These are phyloP conservation scores for Gleditsia sinensis DNA, from an alignment of 306 rosid genomes.

Conservation along the genomic window DNA sequence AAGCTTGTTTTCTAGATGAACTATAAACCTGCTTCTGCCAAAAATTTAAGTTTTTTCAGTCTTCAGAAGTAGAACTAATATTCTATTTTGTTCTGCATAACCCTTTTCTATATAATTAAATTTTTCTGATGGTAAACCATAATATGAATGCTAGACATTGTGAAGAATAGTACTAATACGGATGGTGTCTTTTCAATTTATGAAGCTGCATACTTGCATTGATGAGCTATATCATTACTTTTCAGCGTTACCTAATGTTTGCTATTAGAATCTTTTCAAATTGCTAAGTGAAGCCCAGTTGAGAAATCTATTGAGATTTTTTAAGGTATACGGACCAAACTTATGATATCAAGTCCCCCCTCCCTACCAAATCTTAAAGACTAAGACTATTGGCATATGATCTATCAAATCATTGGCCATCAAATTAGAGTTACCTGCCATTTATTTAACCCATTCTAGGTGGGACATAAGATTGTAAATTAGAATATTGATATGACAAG, in stretches of 20 bases:
- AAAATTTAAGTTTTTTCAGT: not conserved
- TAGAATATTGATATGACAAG: too few species aligned
- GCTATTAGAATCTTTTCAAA: not conserved
- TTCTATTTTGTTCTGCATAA: too few species aligned
- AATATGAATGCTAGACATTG: not conserved
- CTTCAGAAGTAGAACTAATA: not conserved
- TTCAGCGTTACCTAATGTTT: not conserved
- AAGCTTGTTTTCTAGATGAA: not conserved
- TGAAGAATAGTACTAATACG: not conserved
- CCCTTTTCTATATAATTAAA: not conserved
- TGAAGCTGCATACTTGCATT: not conserved
- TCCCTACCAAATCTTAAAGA: too few species aligned
- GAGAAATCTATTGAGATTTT: too few species aligned
- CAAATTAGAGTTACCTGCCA: too few species aligned
- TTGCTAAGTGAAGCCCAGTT: not conserved
- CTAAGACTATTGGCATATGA: too few species aligned
- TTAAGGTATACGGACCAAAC: too few species aligned
- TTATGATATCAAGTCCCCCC: too few species aligned
- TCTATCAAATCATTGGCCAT: too few species aligned
- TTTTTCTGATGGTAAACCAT: not conserved
- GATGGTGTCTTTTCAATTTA: too few species aligned
- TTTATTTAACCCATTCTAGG: too few species aligned
- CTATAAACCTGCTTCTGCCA: conserved; percentile 6
- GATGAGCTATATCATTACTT: not conserved
- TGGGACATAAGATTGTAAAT: too few species aligned